These are phyloP conservation scores for Naganishia friedmannii DNA, from an alignment of 768 basidiomycete species.

Conservation along the genomic window DNA sequence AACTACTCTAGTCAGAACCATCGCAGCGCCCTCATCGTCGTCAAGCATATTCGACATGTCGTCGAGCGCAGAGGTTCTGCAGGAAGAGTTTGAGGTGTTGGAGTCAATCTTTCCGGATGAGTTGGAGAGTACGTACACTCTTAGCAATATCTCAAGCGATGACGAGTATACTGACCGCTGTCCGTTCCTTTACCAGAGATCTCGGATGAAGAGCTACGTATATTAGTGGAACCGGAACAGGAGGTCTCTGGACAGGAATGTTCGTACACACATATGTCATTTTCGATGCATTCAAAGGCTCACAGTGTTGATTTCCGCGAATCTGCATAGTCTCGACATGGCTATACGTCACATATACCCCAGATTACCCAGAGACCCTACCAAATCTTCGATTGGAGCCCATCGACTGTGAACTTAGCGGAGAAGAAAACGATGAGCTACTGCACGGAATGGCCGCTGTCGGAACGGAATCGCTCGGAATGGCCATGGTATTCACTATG, in stretches of 20 bases:
- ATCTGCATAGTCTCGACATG: constrained; percentile 64
- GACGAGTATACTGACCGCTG: constrained; percentile 26
- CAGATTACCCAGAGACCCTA: constrained; percentile 77
- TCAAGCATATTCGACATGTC: too few relatives aligned
- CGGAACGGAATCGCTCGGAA: constrained; percentile 54
- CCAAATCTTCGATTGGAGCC: constrained; percentile 69
- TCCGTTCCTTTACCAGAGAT: constrained; percentile 63
- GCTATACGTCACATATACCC: constrained; percentile 71
- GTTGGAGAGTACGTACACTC: constrained; percentile 70
- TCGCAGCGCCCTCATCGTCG: constrained; percentile 2
- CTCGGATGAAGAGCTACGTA: constrained; percentile 74
- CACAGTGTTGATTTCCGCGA: neutral
- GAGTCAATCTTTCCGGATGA: constrained; percentile 96
- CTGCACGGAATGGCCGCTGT: constrained; percentile 56
- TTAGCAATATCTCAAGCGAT: neutral
- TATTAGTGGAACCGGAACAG: constrained; percentile 84
- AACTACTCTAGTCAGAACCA: too few relatives aligned
- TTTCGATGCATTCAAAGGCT: neutral
- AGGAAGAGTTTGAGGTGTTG: constrained; percentile 91
- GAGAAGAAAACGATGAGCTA: constrained; percentile 59
- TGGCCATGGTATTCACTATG: constrained; percentile 97
- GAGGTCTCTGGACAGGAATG: constrained; percentile 62
- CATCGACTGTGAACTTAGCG: constrained; percentile 60
- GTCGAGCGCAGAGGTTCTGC: constrained; percentile 55
- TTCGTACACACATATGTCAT: constrained; percentile 46